Conservation (phyloP, 805 yeast species). For the Starmera dryadoides region DNA sequence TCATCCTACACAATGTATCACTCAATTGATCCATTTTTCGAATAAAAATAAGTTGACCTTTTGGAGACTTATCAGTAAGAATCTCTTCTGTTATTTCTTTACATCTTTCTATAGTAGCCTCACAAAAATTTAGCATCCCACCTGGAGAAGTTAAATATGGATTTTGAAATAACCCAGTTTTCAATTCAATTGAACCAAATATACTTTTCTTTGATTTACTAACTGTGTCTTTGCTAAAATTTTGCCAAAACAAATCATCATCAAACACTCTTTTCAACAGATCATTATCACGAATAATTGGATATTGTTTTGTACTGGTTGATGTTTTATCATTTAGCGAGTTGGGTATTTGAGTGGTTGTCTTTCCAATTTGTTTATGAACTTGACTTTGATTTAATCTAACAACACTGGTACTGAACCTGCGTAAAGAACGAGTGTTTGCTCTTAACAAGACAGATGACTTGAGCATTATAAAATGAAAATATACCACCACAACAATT, state of each 20-base stretch:
- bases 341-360: too few species aligned
- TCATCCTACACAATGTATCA: constrained; percentile 84
- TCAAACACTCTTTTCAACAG: constrained; percentile 49
- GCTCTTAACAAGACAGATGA: too few species aligned
- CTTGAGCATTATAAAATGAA: too few species aligned
- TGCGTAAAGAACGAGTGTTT: too few species aligned
- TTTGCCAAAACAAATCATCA: constrained; percentile 47
- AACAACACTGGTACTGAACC: too few species aligned
- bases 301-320: background rate
- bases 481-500: too few species aligned
- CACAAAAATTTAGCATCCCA: constrained; percentile 64
- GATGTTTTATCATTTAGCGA: too few species aligned
- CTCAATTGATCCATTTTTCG: constrained; percentile 73
- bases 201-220: constrained; percentile 1
- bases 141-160: constrained; percentile 60
- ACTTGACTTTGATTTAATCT: too few species aligned
- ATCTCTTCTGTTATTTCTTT: constrained; percentile 53
- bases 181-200: constrained; percentile 8
- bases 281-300: constrained; percentile 16
- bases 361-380: too few species aligned
- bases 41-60: constrained; percentile 45
- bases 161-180: constrained; percentile 69
- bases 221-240: constrained; percentile 31
- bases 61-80: constrained; percentile 34
- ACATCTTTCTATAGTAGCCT: constrained; percentile 58